Conservation (phyloP, 305 asterid genomes). For the Fraxinus angustifolia region DNA sequence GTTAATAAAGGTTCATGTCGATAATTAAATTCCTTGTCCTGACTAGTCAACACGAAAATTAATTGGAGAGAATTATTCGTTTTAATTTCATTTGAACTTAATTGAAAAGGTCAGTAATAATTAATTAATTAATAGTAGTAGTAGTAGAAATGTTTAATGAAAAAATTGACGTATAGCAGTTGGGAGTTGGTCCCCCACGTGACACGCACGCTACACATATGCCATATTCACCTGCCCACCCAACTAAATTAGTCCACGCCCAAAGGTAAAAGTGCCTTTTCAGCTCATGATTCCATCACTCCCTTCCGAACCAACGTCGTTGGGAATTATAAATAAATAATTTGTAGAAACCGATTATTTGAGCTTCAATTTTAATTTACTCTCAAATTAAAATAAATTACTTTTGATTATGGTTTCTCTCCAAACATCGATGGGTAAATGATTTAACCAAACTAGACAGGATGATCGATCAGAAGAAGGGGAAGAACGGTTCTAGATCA, state of each 20-base stretch:
- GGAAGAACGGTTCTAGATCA: neutral
- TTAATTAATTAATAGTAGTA: neutral
- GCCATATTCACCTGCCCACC: neutral
- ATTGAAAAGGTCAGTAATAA: neutral
- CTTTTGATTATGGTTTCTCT: neutral
- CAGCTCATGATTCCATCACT: neutral
- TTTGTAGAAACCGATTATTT: neutral
- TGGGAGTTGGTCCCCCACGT: slow-evolving; percentile 2
- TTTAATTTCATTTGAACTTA: neutral
- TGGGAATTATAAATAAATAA: neutral
- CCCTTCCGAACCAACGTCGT: neutral
- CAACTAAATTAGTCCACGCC: neutral
- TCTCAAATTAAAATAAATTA: neutral
- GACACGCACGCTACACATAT: neutral
- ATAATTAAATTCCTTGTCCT: neutral
- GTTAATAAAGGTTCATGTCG: neutral
- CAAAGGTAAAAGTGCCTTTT: neutral
- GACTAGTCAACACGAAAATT: neutral
- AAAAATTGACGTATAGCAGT: neutral
- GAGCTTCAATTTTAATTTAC: neutral
- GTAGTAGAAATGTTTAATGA: neutral
- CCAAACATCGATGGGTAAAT: neutral
- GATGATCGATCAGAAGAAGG: neutral
- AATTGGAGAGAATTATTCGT: neutral
- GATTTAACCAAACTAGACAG: neutral